Conservation (phyloP, 805 yeast species). For the Clavispora fructus region DNA sequence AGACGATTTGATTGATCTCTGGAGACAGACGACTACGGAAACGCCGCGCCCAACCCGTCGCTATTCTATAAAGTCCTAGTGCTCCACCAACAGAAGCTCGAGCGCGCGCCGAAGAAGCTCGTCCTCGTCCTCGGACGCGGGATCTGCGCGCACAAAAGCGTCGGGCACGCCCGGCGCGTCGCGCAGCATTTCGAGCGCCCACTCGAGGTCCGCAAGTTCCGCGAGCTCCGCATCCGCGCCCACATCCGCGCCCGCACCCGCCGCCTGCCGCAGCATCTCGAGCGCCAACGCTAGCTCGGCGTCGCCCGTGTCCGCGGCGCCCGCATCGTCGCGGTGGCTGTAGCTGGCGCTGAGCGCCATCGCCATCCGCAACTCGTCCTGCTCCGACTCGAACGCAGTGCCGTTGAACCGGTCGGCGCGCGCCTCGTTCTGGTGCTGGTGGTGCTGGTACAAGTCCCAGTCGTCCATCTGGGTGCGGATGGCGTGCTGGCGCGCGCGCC, state of each 20-base stretch:
- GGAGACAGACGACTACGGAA: too few relatives aligned
- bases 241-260: neutral
- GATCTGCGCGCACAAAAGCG: neutral
- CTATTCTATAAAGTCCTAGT: neutral
- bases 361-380: constrained; percentile 23
- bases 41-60: too few relatives aligned
- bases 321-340: neutral
- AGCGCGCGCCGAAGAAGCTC: constrained; percentile 15
- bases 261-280: neutral
- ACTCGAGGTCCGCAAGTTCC: neutral
- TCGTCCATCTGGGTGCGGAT: constrained; percentile 34
- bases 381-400: constrained; percentile 20
- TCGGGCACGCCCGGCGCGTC: neutral
- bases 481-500: constrained; percentile 14
- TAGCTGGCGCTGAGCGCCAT: constrained; percentile 18
- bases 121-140: constrained; percentile 10
- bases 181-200: neutral
- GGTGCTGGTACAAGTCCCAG: constrained; percentile 25
- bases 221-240: neutral
- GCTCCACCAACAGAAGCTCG: constrained; percentile 16
- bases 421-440: constrained; percentile 16
- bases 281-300: constrained; percentile 36
- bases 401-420: constrained; percentile 47
- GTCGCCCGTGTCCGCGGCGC: constrained; percentile 1
- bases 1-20: too few relatives aligned